Evolutionary conservation across 495 filamentous ascomycete genomes (phyloP).

Genomic region (Talaromyces borbonicus): DNA sequence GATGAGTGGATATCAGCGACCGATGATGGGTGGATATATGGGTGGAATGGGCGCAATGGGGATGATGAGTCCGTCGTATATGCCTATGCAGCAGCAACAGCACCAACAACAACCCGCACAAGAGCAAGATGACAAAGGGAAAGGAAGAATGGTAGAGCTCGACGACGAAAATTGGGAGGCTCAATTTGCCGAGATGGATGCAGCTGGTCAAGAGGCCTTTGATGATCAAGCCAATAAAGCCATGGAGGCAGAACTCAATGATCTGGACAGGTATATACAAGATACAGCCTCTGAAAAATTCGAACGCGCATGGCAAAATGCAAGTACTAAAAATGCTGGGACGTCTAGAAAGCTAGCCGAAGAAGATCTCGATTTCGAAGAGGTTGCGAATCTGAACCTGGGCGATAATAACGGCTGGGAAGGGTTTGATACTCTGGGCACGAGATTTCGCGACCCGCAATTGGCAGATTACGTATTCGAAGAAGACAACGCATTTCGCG

Average conservation of each 20-base stretch:
- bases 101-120: slow-evolving; percentile 37
- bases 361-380: slow-evolving; percentile 47
- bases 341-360: slow-evolving; percentile 59
- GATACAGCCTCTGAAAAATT: slow-evolving; percentile 58
- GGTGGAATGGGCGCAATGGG: slow-evolving; percentile 39
- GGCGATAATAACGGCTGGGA: slow-evolving; percentile 64
- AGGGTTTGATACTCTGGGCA: slow-evolving; percentile 55
- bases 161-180: slow-evolving; percentile 93
- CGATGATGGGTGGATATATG: slow-evolving; percentile 49
- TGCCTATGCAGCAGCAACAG: slow-evolving; percentile 42
- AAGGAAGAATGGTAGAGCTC: slow-evolving; percentile 82
- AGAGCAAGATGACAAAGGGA: slow-evolving; percentile 61
- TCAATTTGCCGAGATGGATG: slow-evolving; percentile 84
- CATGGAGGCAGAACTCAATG: slow-evolving; percentile 82
- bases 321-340: slow-evolving; percentile 67
- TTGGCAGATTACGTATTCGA: slow-evolving; percentile 91
- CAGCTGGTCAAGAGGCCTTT: slow-evolving; percentile 48
- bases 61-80: slow-evolving; percentile 29
- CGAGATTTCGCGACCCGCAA: slow-evolving; percentile 56
- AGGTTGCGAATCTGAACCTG: slow-evolving; percentile 47
- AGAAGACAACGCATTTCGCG: slow-evolving; percentile 77
- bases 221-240: slow-evolving; percentile 65
- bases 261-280: slow-evolving; percentile 76
- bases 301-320: slow-evolving; percentile 79
- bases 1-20: slow-evolving; percentile 48